phyloP scores from a whole-genome alignment of 305 asterid genomes.

The Solanum aculeatissimum region DNA sequence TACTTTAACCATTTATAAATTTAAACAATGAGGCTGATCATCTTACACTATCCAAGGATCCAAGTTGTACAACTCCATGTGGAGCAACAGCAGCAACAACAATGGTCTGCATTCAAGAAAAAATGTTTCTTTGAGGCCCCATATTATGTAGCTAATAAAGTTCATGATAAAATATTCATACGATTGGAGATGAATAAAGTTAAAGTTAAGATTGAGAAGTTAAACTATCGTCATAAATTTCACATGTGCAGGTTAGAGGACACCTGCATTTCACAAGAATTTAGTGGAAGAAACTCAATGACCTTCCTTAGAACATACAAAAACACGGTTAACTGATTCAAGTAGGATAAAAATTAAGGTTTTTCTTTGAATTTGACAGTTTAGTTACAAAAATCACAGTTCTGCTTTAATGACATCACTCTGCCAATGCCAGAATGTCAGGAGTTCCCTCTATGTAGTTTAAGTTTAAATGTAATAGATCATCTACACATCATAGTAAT shows the following conservation, averaged over 20 bases:
- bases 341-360: background rate
- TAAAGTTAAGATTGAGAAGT: background rate
- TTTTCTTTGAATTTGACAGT: background rate
- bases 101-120: slow-evolving; percentile 53
- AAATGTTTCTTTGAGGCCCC: background rate
- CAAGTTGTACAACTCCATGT: slow-evolving; percentile 83
- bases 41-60: slow-evolving; percentile 67
- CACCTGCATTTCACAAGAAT: background rate
- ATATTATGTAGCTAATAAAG: background rate
- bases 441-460: background rate
- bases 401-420: background rate
- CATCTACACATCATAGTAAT: background rate
- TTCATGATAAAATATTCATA: background rate
- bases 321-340: background rate
- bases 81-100: slow-evolving; percentile 82
- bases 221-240: background rate
- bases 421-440: background rate
- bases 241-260: background rate
- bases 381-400: background rate
- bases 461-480: background rate
- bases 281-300: background rate
- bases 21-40: background rate
- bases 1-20: background rate
- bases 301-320: background rate
- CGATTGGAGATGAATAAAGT: background rate